Conservation (phyloP, 495 filamentous ascomycete species). For the Chaetomium fimeti region DNA sequence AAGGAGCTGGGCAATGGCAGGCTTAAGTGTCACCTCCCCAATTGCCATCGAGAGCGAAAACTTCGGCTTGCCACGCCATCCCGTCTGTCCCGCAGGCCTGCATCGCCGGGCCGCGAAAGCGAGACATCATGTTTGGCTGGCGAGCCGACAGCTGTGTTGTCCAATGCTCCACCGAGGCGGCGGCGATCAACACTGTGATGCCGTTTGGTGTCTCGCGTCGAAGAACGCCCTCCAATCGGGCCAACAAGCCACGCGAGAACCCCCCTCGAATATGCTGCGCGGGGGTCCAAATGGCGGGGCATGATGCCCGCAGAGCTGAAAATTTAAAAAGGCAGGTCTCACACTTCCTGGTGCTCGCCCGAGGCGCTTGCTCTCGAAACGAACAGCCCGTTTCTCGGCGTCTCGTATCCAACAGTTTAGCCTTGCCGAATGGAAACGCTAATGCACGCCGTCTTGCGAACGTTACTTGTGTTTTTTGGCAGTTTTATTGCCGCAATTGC, state of each 20-base stretch:
- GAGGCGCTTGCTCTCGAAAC: neutral
- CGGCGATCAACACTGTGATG: neutral
- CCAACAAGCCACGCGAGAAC: constrained; percentile 2
- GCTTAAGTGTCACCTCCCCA: neutral
- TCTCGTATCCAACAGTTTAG: constrained; percentile 7
- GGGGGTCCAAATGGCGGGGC: constrained; percentile 9
- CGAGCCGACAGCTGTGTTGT: neutral
- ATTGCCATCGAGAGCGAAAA: neutral
- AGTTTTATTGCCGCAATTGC: too few species aligned
- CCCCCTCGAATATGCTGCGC: neutral
- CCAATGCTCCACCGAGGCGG: neutral
- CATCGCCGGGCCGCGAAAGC: constrained; percentile 1
- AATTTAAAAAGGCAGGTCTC: neutral
- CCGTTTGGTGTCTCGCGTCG: neutral
- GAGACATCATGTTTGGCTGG: constrained; percentile 10
- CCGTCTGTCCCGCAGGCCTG: neutral
- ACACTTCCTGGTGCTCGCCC: neutral
- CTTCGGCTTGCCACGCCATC: neutral
- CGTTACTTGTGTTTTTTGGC: too few species aligned
- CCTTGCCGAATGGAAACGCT: neutral
- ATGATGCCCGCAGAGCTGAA: constrained; percentile 13
- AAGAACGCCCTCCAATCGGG: constrained; percentile 7
- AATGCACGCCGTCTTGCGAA: constrained; percentile 5
- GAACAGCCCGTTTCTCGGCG: neutral
- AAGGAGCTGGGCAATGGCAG: neutral